Evolutionary conservation across 1,284 basidiomycete genomes (phyloP), one percentile per base, ranked within the genome.

Genomic region (Agaricales sp.): DNA sequence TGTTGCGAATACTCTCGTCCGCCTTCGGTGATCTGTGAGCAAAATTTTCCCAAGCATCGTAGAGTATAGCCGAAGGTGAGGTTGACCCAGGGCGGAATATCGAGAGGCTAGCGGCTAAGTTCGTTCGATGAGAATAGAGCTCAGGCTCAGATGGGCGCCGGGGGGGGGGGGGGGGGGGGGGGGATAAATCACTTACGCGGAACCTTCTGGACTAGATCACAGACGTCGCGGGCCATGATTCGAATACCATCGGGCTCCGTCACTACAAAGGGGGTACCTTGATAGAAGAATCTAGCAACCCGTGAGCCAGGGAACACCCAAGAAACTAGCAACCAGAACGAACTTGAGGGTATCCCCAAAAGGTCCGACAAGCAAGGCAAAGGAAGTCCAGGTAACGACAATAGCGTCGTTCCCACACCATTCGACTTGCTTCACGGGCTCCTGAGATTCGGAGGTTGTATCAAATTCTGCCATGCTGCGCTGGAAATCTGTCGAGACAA

Each of bases 391-490:
- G 2, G 82, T 85, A 14, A 98, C 75, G 2, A 92, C 75, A 21
- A 99, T 87, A 0, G 92, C 92, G 64, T 99, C 93, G 61, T 93
- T 93, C 3, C 94, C 94, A 60, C 94, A 98, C 96, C 96, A 99
- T 59, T 88, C 87, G 0, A 94, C 82, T 56, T 85, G 82, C 23
- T 74, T 65, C 3, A 86, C 72, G 4, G 70, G 61, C 2, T 79
- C 82, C 16, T 78, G 71, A 0, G 71, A 75, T 4, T 71, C 75
- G 8, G 58, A 57, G 0, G 77, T 71, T 1, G 83, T 82, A 50
- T 92, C 82, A 57, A 91, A 92, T 59, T 95, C 92, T 4, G 90
- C 88, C 55, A 97, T 75, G 58, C 79, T 90, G 30, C 92, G 78
- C 52, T 90, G 83, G 60, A 98, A 95, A 64, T 98, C 92, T 14